These are phyloP conservation scores for Suillus luteus DNA, from an alignment of 768 basidiomycete genomes.

Conservation along the genomic window DNA sequence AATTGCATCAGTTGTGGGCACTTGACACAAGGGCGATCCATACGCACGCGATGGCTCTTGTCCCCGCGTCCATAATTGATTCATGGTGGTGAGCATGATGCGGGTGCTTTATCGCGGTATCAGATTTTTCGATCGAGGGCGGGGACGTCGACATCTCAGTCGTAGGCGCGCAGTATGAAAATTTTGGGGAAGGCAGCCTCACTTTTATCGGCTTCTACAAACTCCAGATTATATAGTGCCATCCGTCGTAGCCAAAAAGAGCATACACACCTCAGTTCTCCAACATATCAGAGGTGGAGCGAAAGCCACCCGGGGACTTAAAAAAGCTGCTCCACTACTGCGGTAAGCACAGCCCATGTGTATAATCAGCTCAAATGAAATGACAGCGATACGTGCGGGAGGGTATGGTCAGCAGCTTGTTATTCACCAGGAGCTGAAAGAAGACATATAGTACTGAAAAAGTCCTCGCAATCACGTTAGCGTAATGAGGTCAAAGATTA, in stretches of 20 bases:
- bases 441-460: background rate
- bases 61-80: conserved; percentile 20
- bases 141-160: conserved; percentile 21
- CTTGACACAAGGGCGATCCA: too few relatives aligned
- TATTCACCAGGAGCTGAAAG: conserved; percentile 88
- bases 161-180: background rate
- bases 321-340: background rate
- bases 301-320: background rate
- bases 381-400: conserved; percentile 59
- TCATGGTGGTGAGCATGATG: conserved; percentile 14
- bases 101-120: conserved; percentile 3
- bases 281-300: conserved; percentile 3
- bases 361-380: conserved; percentile 1
- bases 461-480: conserved; percentile 25
- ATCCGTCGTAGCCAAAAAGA: background rate
- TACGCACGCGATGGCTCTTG: conserved; percentile 23
- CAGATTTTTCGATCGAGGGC: conserved; percentile 23
- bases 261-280: conserved; percentile 17
- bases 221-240: background rate
- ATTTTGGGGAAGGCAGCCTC: conserved; percentile 14
- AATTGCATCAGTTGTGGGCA: background rate
- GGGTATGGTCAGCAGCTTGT: conserved; percentile 89
- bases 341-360: conserved; percentile 35
- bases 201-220: conserved; percentile 18
- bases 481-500: conserved; percentile 22